Evolutionary conservation across 106 monocot genomes (phyloP).

Genomic region (Hemerocallis citrina): DNA sequence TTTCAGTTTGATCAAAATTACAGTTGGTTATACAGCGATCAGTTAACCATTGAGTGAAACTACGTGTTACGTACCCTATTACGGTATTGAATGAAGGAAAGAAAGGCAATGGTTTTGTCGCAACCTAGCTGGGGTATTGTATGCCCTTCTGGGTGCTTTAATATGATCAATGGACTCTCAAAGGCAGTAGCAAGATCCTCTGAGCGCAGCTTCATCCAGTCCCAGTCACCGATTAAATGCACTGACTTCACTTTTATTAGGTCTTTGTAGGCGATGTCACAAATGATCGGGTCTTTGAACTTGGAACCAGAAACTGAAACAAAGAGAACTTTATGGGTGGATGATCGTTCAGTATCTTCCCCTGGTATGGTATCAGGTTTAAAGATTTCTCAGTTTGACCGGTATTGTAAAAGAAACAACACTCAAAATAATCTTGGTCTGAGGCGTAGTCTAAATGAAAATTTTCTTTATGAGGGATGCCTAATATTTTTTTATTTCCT

Average conservation of each 20-base stretch:
- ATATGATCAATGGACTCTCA: slow-evolving; percentile 26
- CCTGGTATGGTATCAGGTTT: slow-evolving; percentile 28
- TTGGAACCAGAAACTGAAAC: slow-evolving; percentile 53
- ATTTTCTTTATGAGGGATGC: too few relatives aligned
- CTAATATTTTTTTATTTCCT: too few relatives aligned
- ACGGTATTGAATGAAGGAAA: not conserved
- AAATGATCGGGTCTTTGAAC: slow-evolving; percentile 50
- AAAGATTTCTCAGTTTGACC: too few relatives aligned
- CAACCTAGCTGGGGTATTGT: slow-evolving; percentile 62
- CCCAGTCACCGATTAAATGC: slow-evolving; percentile 68
- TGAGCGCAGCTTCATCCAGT: slow-evolving; percentile 55
- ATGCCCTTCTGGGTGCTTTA: slow-evolving; percentile 68
- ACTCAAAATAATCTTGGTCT: too few relatives aligned
- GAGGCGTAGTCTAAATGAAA: too few relatives aligned
- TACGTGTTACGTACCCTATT: not conserved
- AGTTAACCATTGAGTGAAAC: not conserved
- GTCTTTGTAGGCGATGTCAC: slow-evolving; percentile 49
- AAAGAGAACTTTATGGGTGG: slow-evolving; percentile 46
- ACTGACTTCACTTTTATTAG: slow-evolving; percentile 48
- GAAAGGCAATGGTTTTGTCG: not conserved
- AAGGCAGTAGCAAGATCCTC: slow-evolving; percentile 60
- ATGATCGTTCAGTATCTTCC: slow-evolving; percentile 46
- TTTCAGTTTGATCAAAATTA: not conserved
- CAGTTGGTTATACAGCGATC: not conserved
- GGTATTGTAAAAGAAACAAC: too few relatives aligned